Evolutionary conservation across 1,284 basidiomycete species (phyloP), one percentile per base, ranked within the genome.

Genomic region (Ceratobasidium papillatum): DNA sequence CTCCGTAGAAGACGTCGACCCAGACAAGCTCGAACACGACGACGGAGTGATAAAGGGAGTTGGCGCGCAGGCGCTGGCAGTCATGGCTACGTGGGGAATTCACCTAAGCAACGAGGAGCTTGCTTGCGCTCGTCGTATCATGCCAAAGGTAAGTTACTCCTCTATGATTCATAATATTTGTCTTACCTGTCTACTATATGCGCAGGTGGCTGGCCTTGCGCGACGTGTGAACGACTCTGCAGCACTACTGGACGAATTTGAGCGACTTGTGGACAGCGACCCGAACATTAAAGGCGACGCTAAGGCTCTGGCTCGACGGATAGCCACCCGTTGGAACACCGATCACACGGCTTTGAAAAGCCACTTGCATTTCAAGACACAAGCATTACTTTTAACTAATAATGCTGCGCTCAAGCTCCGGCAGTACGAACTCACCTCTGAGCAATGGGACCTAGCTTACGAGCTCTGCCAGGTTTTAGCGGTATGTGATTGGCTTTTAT

Each of bases 321-420:
- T 66, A 36, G 47, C 64, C 22, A 66, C 64, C 11, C 64, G 49
- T 11, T 66, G 64, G 64, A 66, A 66, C 32, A 66, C 47, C 14
- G 64, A 66, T 36, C 49, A 32, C 11, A 32, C 45, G 30, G 47
- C 64, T 36, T 22, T 66, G 1, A 27, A 66, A 17, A 66, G 64
- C 34, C 64, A 66, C 25, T 12, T 66, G 17, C 49, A 66, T 27
- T 66, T 66, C 22, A 34, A 38, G 22, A 32, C 12, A 11, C 64
- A 25, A n/a, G 64, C 52, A 22, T 47, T 36, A 32, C 45, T 22
- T 5, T 19, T 66, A 3, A 66, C 64, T 9, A 47, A 25, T 5
- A 38, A 52, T 45, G 14, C 47, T 27, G 22, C 19, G 19, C 45
- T 34, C 32, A 41, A 52, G 12, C 30, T 66, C 8, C 12, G 32